A percentile compares a stretch with the other conserved stretches of the same genome.
phyloP scores from a whole-genome alignment of 768 basidiomycete genomes.

The Russula olivacea region DNA sequence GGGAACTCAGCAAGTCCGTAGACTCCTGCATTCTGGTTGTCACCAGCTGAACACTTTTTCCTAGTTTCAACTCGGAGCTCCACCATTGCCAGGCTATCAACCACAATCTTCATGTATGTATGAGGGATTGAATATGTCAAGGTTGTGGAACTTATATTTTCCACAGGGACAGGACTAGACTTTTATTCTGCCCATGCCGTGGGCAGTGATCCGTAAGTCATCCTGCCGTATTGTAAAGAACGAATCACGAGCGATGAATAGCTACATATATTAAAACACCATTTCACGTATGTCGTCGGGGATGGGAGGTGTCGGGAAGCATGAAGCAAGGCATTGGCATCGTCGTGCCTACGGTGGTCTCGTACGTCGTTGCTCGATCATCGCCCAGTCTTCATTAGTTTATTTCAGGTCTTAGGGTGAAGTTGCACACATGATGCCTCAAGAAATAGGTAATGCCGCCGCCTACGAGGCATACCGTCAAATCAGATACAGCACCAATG shows the following conservation, averaged over 20 bases:
- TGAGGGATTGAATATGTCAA: slow-evolving; percentile 1
- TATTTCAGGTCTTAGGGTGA: slow-evolving; percentile 39
- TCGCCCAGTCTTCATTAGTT: not conserved
- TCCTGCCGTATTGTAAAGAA: no score
- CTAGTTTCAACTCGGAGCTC: slow-evolving; percentile 24
- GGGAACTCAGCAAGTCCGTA: slow-evolving; percentile 41
- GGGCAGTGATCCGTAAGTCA: slow-evolving; percentile 51
- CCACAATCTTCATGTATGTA: slow-evolving; percentile 35
- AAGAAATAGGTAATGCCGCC: slow-evolving; percentile 68
- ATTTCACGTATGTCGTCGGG: slow-evolving; percentile 30
- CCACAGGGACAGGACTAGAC: slow-evolving; percentile 54
- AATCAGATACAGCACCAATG: slow-evolving; percentile 51
- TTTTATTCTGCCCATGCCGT: slow-evolving; percentile 58
- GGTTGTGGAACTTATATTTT: slow-evolving; percentile 3
- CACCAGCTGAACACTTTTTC: not conserved
- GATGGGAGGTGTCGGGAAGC: slow-evolving; percentile 42
- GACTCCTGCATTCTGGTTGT: not conserved
- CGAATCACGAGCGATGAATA: slow-evolving; percentile 19
- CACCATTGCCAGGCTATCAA: slow-evolving; percentile 34
- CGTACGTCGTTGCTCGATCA: slow-evolving; percentile 33
- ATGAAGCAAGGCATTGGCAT: slow-evolving; percentile 64
- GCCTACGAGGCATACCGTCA: slow-evolving; percentile 71
- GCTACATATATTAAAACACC: slow-evolving; percentile 36
- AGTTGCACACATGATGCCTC: slow-evolving; percentile 44
- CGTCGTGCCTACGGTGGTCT: slow-evolving; percentile 57